Evolutionary conservation across 148 eudicot species (phyloP).

Genomic region (Nyssa sinensis): DNA sequence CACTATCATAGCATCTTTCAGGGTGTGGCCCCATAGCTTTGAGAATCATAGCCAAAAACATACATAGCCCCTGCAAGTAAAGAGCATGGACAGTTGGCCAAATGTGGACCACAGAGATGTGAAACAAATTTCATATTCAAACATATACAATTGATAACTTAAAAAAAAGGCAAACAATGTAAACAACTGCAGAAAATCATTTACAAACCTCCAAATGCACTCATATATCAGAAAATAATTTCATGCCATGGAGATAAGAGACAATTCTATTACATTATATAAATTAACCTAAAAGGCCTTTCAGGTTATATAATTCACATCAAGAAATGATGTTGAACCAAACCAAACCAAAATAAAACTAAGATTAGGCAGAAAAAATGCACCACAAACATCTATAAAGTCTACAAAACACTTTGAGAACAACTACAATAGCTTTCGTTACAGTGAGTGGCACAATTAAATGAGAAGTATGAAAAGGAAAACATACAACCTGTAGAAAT

Average conservation of each 20-base stretch:
- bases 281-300: too few relatives aligned
- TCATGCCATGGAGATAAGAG: too few relatives aligned
- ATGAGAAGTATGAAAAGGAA: background rate
- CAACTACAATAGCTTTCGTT: background rate
- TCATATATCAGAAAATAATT: too few relatives aligned
- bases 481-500: background rate
- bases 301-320: too few relatives aligned
- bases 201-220: background rate
- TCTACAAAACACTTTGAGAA: background rate
- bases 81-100: constrained; percentile 4
- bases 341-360: background rate
- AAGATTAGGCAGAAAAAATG: background rate
- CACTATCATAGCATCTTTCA: constrained; percentile 67
- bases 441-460: background rate
- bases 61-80: constrained; percentile 40
- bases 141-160: too few relatives aligned
- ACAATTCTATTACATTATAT: too few relatives aligned
- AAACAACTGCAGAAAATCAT: background rate
- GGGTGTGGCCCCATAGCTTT: constrained; percentile 69
- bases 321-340: background rate
- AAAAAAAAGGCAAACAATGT: background rate
- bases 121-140: background rate
- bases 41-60: constrained; percentile 66
- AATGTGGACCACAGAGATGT: constrained; percentile 24
- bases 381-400: background rate